Percentiles rank a stretch among this genome's conserved stretches.
Conservation (phyloP, 2,329 filamentous ascomycete species). For the Emergomyces africanus region DNA sequence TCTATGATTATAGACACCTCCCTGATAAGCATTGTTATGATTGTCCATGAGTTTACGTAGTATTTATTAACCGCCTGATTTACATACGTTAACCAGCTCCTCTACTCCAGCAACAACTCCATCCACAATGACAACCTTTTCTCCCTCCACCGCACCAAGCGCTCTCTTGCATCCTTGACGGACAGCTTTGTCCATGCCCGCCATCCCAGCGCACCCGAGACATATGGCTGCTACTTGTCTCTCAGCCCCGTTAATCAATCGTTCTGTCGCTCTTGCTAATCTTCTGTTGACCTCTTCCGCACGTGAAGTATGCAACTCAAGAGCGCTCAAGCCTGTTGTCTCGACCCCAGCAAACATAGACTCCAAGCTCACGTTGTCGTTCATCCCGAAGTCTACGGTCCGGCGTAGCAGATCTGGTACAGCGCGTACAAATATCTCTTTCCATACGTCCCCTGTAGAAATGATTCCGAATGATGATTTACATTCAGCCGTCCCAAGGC, state of each 20-base stretch:
- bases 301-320: constrained; percentile 60
- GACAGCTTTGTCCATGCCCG: constrained; percentile 67
- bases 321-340: constrained; percentile 68
- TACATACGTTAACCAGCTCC: constrained; percentile 24
- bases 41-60: too few relatives aligned
- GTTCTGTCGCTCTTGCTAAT: constrained; percentile 57
- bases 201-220: constrained; percentile 86
- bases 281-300: constrained; percentile 50
- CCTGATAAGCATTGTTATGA: background rate
- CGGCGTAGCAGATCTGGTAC: constrained; percentile 52
- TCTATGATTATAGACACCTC: background rate
- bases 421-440: constrained; percentile 54
- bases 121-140: constrained; percentile 59
- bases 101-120: constrained; percentile 38
- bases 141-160: constrained; percentile 47
- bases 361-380: constrained; percentile 19
- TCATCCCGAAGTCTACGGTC: constrained; percentile 14
- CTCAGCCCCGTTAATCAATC: constrained; percentile 41
- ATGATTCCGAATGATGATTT: constrained; percentile 63
- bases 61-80: constrained; percentile 21
- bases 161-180: constrained; percentile 53
- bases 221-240: constrained; percentile 54
- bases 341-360: constrained; percentile 62
- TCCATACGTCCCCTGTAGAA: constrained; percentile 77
- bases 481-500: constrained; percentile 26